Evolutionary conservation across 164 flowering plant genomes (phyloP).

Genomic region (Magnolia kwangsiensis): DNA sequence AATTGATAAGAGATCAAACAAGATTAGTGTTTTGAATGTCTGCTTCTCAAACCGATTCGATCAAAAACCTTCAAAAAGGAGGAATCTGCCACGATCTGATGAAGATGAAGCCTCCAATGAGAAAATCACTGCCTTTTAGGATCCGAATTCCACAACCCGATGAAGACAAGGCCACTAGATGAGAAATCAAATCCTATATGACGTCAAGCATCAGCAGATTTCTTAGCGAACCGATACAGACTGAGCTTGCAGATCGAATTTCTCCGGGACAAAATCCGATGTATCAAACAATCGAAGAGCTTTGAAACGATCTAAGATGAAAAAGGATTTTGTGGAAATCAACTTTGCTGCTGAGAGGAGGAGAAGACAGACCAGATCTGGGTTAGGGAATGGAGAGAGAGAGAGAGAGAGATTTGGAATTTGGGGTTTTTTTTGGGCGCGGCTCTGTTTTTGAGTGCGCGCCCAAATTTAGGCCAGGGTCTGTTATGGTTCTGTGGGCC

Average conservation of each 20-base stretch:
- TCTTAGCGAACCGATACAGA: background rate
- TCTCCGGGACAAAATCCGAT: background rate
- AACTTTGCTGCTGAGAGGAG: too few relatives aligned
- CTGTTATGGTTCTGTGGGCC: too few relatives aligned
- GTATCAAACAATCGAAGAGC: background rate
- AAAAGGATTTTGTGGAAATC: background rate
- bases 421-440: too few relatives aligned
- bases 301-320: background rate
- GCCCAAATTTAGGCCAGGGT: too few relatives aligned
- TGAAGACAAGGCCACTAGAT: background rate
- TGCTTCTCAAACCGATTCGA: background rate
- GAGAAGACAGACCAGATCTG: too few relatives aligned
- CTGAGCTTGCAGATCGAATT: background rate
- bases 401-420: too few relatives aligned
- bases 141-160: background rate
- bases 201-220: background rate
- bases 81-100: background rate
- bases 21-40: background rate
- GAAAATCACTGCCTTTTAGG: background rate
- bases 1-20: background rate
- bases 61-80: background rate
- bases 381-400: too few relatives aligned
- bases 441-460: too few relatives aligned
- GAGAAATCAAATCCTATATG: background rate
- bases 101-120: background rate